A percentile compares a stretch with the other conserved stretches of the same genome.
Conservation (phyloP, 148 eudicot genomes). For the Polygonum maritimum region DNA sequence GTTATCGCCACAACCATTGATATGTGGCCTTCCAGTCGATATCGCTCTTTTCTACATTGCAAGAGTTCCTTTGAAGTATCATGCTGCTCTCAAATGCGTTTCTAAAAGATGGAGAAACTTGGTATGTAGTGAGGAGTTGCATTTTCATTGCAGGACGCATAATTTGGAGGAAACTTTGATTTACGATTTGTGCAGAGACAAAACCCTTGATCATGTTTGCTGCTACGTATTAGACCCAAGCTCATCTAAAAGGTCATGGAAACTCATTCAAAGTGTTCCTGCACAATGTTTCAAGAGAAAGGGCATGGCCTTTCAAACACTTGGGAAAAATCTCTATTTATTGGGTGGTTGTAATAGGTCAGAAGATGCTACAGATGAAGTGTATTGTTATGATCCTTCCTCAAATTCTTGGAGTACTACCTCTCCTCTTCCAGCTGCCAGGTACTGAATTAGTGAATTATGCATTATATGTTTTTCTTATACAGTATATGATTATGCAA, state of each 20-base stretch:
- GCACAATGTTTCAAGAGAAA: conserved; percentile 56
- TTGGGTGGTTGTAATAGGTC: conserved; percentile 88
- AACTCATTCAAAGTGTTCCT: conserved; percentile 42
- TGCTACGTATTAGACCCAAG: conserved; percentile 59
- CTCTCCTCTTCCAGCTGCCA: conserved; percentile 54
- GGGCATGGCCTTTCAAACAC: conserved; percentile 70
- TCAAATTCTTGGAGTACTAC: conserved; percentile 57
- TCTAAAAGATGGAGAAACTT: conserved; percentile 80
- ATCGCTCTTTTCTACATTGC: conserved; percentile 68
- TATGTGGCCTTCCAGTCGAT: conserved; percentile 74
- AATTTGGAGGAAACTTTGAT: conserved; percentile 65
- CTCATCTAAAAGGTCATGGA: conserved; percentile 52
- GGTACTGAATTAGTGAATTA: conserved; percentile 29
- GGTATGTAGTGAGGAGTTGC: conserved; percentile 59
- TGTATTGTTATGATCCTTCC: conserved; percentile 72
- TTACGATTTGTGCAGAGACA: conserved; percentile 80
- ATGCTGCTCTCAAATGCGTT: conserved; percentile 60
- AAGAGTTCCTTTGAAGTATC: conserved; percentile 74
- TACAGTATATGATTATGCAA: neutral
- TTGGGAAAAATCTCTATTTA: conserved; percentile 56
- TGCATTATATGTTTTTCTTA: conserved; percentile 9
- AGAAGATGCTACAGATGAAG: conserved; percentile 75
- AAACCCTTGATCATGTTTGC: conserved; percentile 39
- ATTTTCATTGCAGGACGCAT: conserved; percentile 43
- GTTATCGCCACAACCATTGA: conserved; percentile 21